Evolutionary conservation across 2,329 filamentous ascomycete genomes (phyloP).

Genomic region (Alternaria alternata): DNA sequence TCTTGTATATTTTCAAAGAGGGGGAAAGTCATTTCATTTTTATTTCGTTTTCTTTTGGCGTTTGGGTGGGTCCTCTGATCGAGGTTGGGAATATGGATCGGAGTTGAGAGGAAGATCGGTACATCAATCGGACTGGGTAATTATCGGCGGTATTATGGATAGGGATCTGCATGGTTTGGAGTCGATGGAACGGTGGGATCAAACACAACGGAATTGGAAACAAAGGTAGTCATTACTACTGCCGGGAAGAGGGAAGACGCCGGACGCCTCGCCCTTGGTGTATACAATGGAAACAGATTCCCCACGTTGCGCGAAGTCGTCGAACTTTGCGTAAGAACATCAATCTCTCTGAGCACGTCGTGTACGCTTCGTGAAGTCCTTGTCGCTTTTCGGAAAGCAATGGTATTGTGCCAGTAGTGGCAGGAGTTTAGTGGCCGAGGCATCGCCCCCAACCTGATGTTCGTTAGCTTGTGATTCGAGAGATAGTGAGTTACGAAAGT

Average conservation of each 20-base stretch:
- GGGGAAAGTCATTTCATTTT: constrained; percentile 20
- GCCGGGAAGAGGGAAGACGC: constrained; percentile 3
- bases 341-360: not conserved
- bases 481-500: not conserved
- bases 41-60: constrained; percentile 14
- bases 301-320: not conserved
- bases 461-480: constrained; percentile 23
- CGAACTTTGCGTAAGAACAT: not conserved
- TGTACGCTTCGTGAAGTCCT: not conserved
- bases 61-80: constrained; percentile 8
- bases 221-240: constrained; percentile 8
- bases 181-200: not conserved
- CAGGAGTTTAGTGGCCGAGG: constrained; percentile 34
- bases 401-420: not conserved
- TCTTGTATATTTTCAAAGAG: not conserved
- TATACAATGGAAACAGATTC: constrained; percentile 13
- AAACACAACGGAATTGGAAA: not conserved
- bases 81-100: constrained; percentile 11
- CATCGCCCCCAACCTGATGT: constrained; percentile 49
- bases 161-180: constrained; percentile 19
- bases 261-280: constrained; percentile 17
- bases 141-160: constrained; percentile 4
- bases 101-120: not conserved
- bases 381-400: not conserved
- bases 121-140: constrained; percentile 1